Conservation (phyloP, 2,329 filamentous ascomycete species). For the Emergomyces orientalis region DNA sequence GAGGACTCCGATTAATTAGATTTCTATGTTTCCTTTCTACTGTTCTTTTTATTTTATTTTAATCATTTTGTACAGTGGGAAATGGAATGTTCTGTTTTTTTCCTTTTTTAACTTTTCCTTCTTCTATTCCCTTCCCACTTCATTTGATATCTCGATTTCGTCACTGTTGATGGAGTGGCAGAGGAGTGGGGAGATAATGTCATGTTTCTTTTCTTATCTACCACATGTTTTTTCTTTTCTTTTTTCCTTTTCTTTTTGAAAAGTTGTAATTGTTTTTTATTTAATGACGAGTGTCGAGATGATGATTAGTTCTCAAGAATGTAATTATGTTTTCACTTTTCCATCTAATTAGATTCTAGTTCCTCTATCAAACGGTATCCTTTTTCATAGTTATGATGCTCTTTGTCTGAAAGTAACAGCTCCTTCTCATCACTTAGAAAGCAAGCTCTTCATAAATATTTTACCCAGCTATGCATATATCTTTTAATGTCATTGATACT, state of each 20-base stretch:
- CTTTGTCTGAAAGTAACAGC: too few species aligned
- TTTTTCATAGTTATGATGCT: too few species aligned
- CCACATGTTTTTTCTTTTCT: not conserved
- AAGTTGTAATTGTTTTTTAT: not conserved
- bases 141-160: not conserved
- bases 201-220: not conserved
- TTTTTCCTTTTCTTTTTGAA: not conserved
- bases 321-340: not conserved
- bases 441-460: too few species aligned
- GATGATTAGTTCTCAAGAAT: not conserved
- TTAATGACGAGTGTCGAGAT: not conserved
- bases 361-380: too few species aligned
- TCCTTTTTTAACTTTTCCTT: not conserved
- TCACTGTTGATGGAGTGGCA: not conserved
- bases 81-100: not conserved
- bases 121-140: not conserved
- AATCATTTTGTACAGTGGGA: not conserved
- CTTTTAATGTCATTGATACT: too few species aligned
- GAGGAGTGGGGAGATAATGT: not conserved
- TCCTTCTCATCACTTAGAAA: too few species aligned
- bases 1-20: not conserved
- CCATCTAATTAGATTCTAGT: too few species aligned
- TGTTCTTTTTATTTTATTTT: not conserved
- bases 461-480: too few species aligned
- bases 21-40: not conserved